Evolutionary conservation across 208 protist genomes (phyloP), one percentile per base, ranked within the genome.

Genomic region (Acanthamoeba castellanii): DNA sequence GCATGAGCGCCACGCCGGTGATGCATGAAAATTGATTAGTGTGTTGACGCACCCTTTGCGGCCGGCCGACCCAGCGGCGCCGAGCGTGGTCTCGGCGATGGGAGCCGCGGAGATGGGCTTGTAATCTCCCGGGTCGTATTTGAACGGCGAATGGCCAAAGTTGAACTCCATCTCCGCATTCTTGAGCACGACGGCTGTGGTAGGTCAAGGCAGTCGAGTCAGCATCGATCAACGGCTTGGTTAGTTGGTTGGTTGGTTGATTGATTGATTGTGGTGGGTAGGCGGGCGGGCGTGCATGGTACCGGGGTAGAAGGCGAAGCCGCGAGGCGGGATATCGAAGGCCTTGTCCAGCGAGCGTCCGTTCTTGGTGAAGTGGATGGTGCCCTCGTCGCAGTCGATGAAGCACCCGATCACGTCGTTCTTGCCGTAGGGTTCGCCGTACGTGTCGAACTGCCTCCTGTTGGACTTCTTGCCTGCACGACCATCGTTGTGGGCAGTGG

Each of bases 81-180:
- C 47, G 55, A 70, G 84, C 57, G 55, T 90, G 34, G 55, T 90
- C 25, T 90, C 84, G 13, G 47, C 45, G 20, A 70, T 37, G 27
- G 84, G 32, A 8, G 84, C 84, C 61, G 94, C 64, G 47, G 66
- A 52, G 57, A 95, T 47, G 94, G 84, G 50, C 30, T 42, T 30
- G 84, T 90, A 90, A 22, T 90, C 95, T 20, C 85, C 84, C 20
- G 89, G 92, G 25, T 52, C 32, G 92, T 97, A 94, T n/a, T 82
- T 89, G 59, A 96, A 95, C 20, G 95, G 74, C 34, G 20, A 9
- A 37, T 45, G 9, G 27, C 96, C 96, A 92, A 97, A 97, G 91
- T 96, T 97, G 66, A 97, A 95, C n/a, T 8, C 25, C 27, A 97
- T 94, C 45, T 97, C 95, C 27, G 96, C 96, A 78, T 97, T 97